phyloP scores from a whole-genome alignment of 441 rosid genomes.

The Pelargonium cotyledonis region DNA sequence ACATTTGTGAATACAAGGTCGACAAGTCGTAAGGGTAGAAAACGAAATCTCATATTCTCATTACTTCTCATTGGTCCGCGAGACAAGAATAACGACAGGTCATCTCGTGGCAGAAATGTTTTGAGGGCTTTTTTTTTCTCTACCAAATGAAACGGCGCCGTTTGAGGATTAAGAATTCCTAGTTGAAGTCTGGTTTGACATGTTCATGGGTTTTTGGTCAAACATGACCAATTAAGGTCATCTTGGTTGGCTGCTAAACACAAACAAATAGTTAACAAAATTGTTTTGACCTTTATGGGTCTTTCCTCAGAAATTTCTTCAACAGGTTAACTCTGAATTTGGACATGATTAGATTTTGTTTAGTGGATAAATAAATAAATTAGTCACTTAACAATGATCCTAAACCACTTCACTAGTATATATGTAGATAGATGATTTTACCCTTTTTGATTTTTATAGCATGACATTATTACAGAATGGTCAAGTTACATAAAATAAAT shows the following conservation, averaged over 20 bases:
- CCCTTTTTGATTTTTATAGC: too few species aligned
- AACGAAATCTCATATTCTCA: neutral
- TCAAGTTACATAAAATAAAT: too few species aligned
- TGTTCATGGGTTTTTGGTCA: neutral
- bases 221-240: neutral
- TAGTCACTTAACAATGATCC: too few species aligned
- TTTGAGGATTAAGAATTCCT: neutral
- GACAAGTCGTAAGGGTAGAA: neutral
- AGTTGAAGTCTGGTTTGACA: too few species aligned
- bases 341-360: neutral
- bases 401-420: too few species aligned
- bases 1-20: neutral
- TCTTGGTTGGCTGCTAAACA: conserved; percentile 1
- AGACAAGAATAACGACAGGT: neutral
- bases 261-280: neutral
- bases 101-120: neutral
- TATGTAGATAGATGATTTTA: too few species aligned
- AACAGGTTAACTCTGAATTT: neutral
- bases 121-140: neutral
- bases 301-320: neutral
- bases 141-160: neutral
- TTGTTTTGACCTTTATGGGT: neutral
- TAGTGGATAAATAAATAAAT: too few species aligned
- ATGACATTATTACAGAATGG: too few species aligned
- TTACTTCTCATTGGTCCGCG: too few species aligned